Evolutionary conservation across 2,329 filamentous ascomycete genomes (phyloP).

Genomic region (Waltergamsia citrina): DNA sequence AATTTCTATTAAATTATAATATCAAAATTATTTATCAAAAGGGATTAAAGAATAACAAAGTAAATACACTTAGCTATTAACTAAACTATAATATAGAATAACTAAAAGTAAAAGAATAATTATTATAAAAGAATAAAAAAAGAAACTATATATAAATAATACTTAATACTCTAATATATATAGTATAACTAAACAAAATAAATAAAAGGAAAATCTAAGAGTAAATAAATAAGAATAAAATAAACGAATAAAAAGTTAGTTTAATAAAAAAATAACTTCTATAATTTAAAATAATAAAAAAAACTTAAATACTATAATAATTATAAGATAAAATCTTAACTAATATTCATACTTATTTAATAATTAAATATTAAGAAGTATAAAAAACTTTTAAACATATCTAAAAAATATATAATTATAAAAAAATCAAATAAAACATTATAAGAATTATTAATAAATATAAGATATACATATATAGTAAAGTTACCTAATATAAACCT

Average conservation of each 20-base stretch:
- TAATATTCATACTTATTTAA: slow-evolving; percentile 3
- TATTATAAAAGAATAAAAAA: slow-evolving; percentile 4
- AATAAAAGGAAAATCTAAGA: not conserved
- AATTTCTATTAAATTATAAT: slow-evolving; percentile 9
- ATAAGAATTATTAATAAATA: slow-evolving; percentile 6
- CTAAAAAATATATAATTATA: slow-evolving; percentile 3
- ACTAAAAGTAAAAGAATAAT: slow-evolving; percentile 6
- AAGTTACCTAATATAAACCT: slow-evolving; percentile 6
- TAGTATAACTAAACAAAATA: not conserved
- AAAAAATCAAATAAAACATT: slow-evolving; percentile 5
- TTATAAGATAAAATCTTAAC: slow-evolving; percentile 4
- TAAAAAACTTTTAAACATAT: slow-evolving; percentile 1
- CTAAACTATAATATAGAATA: slow-evolving; percentile 4
- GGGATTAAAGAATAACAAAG: slow-evolving; percentile 6
- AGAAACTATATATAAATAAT: not conserved
- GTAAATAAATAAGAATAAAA: not conserved
- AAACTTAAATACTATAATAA: slow-evolving; percentile 4
- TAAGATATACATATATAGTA: slow-evolving; percentile 5
- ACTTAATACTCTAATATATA: slow-evolving; percentile 1
- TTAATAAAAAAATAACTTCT: slow-evolving; percentile 5
- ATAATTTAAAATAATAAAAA: not conserved
- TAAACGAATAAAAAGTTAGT: not conserved
- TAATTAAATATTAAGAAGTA: slow-evolving; percentile 1
- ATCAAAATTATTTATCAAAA: slow-evolving; percentile 9
- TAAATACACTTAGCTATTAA: slow-evolving; percentile 5